Evolutionary conservation across 192 early-diverging fungal species (phyloP), one percentile per base, ranked within the genome.

Genomic region (Coemansia sp.): DNA sequence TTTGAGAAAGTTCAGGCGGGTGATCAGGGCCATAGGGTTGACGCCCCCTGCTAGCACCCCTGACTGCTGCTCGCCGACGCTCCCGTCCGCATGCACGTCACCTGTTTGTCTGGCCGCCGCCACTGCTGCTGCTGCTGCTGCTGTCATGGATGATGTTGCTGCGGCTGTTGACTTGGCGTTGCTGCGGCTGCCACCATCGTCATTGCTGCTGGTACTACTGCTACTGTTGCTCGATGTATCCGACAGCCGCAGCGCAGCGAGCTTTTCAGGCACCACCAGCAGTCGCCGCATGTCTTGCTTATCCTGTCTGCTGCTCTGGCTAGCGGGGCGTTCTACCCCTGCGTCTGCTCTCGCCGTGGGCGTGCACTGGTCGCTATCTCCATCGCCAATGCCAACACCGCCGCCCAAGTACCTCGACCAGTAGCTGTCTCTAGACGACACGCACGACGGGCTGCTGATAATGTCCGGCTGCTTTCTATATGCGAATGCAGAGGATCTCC

Each of bases 351-450:
- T n/a, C 13, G 27, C 44, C 26, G 28, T n/a, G 20, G 58, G 68
- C 34, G 60, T 59, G 11, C 53, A 15, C 44, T 56, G 53, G 32
- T 27, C 50, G 11, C 29, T 32, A n/a, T n/a, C n/a, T n/a, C n/a
- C n/a, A n/a, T n/a, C n/a, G n/a, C n/a, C n/a, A n/a, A n/a, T n/a
- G 17, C 45, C 30, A 15, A 14, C 14, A 37, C 41, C 48, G n/a
- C 27, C 29, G 22, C 29, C 39, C 25, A 62, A 26, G 56, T 75
- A 63, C 39, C 55, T 48, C 22, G 72, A 67, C 72, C 72, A 75
- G 56, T 75, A 75, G 53, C 72, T 75, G 50, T 64, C 64, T 20
- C 57, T 46, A 30, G 64, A 67, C 7, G 72, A 67, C 19, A 32
- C 45, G 28, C 37, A 46, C 0, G 33, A 29, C 5, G 46, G 35